Base-by-base conservation (phyloP, 257 asterid genomes). In the Solanum sparsipilum region DNA sequence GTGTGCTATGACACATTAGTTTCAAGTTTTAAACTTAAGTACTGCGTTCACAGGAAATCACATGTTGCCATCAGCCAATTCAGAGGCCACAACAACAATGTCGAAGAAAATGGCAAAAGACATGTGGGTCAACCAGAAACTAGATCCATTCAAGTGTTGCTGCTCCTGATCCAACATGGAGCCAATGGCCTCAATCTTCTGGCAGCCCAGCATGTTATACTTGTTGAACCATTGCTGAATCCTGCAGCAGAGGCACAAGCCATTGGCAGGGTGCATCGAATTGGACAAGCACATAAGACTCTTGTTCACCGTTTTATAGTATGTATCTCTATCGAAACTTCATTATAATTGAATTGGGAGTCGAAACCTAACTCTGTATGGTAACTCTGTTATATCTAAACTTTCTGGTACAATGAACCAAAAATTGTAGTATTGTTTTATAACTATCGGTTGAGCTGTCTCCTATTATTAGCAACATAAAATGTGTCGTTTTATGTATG, bases 241-340 rank as follows among this genome's bases (percentile, higher is more conserved):
- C 99, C 99, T 87, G 98, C 98, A 87, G 98, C 98, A 63, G 99
- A 97, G 93, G 98, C 99, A 88, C 99, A 97, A 92, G 99, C 99
- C 38, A 93, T 97, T 71, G 96, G 99, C 88, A 94, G 99, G 93
- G 99, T 96, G 78, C 99, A 97, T 91, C 94, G 99, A 70, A 96
- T 97, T 27, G 99, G 99, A 46, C 99, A 97, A 93, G 87, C 92
- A 88, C 94, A 93, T 9, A 94, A 93, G 90, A 97, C 99, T 85
- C 94, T 93, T 12, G 98, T 97, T 81, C 99, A 97, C 87, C 99
- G 99, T 81, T 97, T 97, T 88, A 93, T 97, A 21, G 99, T 97
- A 93, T 44, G 98, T 91, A 29, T 18, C 65, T 67, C 73, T 88
- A 71, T 83, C 86, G 12, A 16, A 29, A 29, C 41, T 27, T 71